Percentiles rank a stretch among this genome's conserved stretches.
phyloP scores from a whole-genome alignment of 2,329 filamentous ascomycete species.

The Corinectria fuckeliana region DNA sequence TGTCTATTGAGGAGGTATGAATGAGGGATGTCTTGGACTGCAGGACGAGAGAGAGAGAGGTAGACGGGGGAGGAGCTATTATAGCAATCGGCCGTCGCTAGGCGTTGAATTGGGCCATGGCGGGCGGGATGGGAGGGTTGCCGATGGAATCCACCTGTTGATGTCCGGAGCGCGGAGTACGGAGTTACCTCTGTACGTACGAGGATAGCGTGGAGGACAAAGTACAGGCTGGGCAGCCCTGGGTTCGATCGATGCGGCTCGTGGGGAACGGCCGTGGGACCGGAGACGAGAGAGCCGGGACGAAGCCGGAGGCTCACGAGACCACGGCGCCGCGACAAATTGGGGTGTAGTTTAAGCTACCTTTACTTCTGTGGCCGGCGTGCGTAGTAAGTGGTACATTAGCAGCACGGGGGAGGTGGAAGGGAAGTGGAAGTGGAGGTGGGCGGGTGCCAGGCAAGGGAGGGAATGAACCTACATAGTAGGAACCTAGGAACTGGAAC shows the following conservation, averaged over 20 bases:
- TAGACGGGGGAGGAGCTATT: slow-evolving; percentile 35
- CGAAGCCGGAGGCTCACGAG: slow-evolving; percentile 37
- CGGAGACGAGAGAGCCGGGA: slow-evolving; percentile 37
- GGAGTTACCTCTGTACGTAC: not conserved
- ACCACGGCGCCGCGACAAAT: slow-evolving; percentile 32
- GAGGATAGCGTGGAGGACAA: not conserved
- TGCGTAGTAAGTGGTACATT: not conserved
- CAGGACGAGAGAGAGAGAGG: slow-evolving; percentile 21
- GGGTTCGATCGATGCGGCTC: slow-evolving; percentile 26
- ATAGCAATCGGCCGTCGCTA: slow-evolving; percentile 31
- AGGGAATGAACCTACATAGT: not conserved
- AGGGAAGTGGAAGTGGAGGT: not conserved
- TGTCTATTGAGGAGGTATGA: slow-evolving; percentile 23
- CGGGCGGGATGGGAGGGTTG: not conserved
- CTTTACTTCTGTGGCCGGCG: too few relatives aligned
- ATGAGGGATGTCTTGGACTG: slow-evolving; percentile 23
- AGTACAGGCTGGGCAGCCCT: not conserved
- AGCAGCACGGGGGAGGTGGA: slow-evolving; percentile 11
- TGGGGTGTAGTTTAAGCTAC: slow-evolving; percentile 3
- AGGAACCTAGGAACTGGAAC: not conserved
- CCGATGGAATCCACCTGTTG: slow-evolving; percentile 5
- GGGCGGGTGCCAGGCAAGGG: not conserved
- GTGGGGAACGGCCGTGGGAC: slow-evolving; percentile 35
- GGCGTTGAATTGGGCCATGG: not conserved
- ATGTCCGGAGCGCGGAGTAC: not conserved